These are phyloP conservation scores for Diplodia mutila DNA, from an alignment of 2,329 filamentous ascomycete genomes.

Conservation along the genomic window DNA sequence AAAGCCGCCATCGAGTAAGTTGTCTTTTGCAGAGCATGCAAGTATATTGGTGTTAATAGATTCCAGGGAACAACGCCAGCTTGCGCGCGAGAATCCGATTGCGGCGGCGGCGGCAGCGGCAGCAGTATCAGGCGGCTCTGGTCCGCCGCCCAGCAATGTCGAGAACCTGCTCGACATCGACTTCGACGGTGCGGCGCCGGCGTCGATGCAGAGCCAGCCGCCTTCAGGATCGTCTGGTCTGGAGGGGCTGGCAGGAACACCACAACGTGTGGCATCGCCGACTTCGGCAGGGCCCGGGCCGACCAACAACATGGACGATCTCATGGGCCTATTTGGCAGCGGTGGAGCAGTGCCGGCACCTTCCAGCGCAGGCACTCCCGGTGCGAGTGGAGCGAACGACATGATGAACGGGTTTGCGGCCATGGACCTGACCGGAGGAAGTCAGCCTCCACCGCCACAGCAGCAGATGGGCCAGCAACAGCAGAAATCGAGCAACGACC, in stretches of 20 bases:
- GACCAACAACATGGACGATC: conserved; percentile 74
- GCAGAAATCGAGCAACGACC: conserved; percentile 21
- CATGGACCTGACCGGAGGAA: conserved; percentile 71
- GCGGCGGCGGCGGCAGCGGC: conserved; percentile 79
- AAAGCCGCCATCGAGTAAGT: conserved; percentile 81
- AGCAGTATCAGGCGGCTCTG: conserved; percentile 60
- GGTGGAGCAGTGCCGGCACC: conserved; percentile 42
- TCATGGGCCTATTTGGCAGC: conserved; percentile 71
- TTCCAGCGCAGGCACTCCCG: conserved; percentile 35
- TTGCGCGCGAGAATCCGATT: conserved; percentile 91
- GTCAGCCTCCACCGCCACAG: conserved; percentile 65
- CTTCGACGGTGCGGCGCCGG: conserved; percentile 90
- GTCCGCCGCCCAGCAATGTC: conserved; percentile 71
- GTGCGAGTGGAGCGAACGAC: conserved; percentile 50
- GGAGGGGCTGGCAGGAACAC: conserved; percentile 64
- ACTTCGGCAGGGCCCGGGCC: conserved; percentile 49
- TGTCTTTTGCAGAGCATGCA: not conserved
- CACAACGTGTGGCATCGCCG: conserved; percentile 70
- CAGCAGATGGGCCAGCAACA: conserved; percentile 22
- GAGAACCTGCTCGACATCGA: conserved; percentile 97
- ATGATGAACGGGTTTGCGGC: conserved; percentile 83
- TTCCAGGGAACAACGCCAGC: conserved; percentile 75
- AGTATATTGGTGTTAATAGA: conserved; percentile 39
- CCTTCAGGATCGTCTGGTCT: conserved; percentile 53
- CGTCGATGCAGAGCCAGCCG: conserved; percentile 74